Evolutionary conservation across 371 early-diverging fungal genomes (phyloP).

Genomic region (Apophysomyces trapeziformis): DNA sequence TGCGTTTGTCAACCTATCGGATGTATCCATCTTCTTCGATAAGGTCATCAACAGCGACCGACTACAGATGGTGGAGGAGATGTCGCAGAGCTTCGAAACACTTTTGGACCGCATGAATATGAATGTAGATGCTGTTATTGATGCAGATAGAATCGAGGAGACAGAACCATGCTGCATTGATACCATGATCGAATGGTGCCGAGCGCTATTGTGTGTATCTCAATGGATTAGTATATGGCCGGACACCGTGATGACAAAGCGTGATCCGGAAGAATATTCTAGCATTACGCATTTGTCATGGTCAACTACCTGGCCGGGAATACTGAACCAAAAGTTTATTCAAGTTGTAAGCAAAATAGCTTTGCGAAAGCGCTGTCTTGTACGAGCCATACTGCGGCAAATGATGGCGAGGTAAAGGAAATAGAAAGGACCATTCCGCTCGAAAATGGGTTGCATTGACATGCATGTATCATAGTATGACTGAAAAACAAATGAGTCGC

Average conservation of each 20-base stretch:
- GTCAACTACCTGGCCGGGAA: slow-evolving; percentile 17
- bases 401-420: slow-evolving; percentile 21
- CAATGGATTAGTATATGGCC: slow-evolving; percentile 35
- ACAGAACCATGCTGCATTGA: slow-evolving; percentile 18
- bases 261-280: neutral
- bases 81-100: slow-evolving; percentile 46
- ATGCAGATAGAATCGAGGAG: slow-evolving; percentile 18
- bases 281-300: neutral
- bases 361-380: neutral
- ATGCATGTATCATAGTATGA: slow-evolving; percentile 18
- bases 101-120: slow-evolving; percentile 44
- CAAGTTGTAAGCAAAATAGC: slow-evolving; percentile 35
- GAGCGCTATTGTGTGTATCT: slow-evolving; percentile 33
- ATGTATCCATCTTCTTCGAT: slow-evolving; percentile 11
- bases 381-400: slow-evolving; percentile 15
- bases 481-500: slow-evolving; percentile 22
- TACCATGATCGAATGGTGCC: slow-evolving; percentile 44
- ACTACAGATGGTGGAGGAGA: slow-evolving; percentile 23
- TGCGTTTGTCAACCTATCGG: slow-evolving; percentile 7
- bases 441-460: neutral
- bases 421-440: neutral
- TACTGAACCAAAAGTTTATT: slow-evolving; percentile 41
- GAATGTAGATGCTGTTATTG: slow-evolving; percentile 31
- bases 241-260: neutral
- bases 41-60: slow-evolving; percentile 16